Percentiles rank a stretch among this genome's conserved stretches.
Conservation (phyloP, 441 rosid genomes). For the Brassica balearica region DNA sequence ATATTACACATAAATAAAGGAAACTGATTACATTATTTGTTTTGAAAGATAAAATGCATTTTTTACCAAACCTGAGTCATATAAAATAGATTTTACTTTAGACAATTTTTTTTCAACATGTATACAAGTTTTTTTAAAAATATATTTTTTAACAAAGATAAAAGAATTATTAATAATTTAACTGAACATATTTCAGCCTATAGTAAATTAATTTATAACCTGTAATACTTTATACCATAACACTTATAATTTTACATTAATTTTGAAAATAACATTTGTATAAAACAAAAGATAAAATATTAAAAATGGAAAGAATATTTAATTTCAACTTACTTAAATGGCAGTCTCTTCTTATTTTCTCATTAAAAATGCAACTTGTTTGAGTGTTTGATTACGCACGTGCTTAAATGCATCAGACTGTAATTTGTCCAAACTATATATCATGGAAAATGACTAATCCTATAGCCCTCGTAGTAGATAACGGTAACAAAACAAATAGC, state of each 20-base stretch:
- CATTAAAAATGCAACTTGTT: conserved; percentile 37
- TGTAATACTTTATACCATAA: not conserved
- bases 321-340: not conserved
- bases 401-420: conserved; percentile 33
- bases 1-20: not conserved
- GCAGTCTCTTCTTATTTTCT: not conserved
- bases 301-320: too few relatives aligned
- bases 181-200: not conserved
- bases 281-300: not conserved
- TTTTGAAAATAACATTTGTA: not conserved
- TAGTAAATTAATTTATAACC: not conserved
- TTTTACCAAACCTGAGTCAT: too few relatives aligned
- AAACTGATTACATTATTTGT: not conserved
- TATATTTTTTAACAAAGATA: too few relatives aligned
- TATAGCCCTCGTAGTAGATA: not conserved
- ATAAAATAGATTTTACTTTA: too few relatives aligned
- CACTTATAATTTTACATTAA: not conserved
- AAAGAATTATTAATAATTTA: not conserved
- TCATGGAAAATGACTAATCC: conserved; percentile 21
- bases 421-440: not conserved
- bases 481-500: conserved; percentile 2
- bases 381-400: conserved; percentile 37
- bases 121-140: too few relatives aligned
- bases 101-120: too few relatives aligned
- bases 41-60: too few relatives aligned